Evolutionary conservation across 202 grass and related monocot species (phyloP).

Genomic region (Miscanthus sacchariflorus): DNA sequence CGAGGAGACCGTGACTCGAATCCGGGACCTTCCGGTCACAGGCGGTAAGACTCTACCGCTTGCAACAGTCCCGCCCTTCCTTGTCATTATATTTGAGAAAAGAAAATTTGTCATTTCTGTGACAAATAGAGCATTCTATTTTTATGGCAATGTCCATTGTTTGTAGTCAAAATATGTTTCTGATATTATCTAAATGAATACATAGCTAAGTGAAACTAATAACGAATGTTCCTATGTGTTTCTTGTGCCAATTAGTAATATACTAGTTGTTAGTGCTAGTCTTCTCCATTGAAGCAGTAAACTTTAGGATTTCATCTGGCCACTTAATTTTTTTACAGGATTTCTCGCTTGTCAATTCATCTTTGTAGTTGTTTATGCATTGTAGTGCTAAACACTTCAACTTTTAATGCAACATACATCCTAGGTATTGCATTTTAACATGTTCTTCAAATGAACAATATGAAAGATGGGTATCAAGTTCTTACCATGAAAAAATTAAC

Average conservation of each 20-base stretch:
- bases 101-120: not conserved
- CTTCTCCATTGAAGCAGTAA: not conserved
- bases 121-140: not conserved
- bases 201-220: not conserved
- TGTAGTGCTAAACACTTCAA: not conserved
- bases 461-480: too few relatives aligned
- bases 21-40: too few relatives aligned
- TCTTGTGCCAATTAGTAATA: conserved; percentile 9
- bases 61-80: too few relatives aligned
- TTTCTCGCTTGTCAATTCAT: too few relatives aligned
- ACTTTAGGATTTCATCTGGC: not conserved
- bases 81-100: not conserved
- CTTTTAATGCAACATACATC: not conserved
- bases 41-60: too few relatives aligned
- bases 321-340: too few relatives aligned
- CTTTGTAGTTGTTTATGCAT: not conserved
- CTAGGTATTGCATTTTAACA: too few relatives aligned
- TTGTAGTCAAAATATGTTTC: not conserved
- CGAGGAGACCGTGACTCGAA: too few relatives aligned
- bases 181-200: not conserved
- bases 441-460: too few relatives aligned
- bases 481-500: not conserved
- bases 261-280: not conserved
- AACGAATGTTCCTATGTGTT: not conserved
- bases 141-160: not conserved